Percentiles rank a stretch among this genome's conserved stretches.
Conservation (phyloP, 2,329 filamentous ascomycete genomes). For the Metarhizium guizhouense region DNA sequence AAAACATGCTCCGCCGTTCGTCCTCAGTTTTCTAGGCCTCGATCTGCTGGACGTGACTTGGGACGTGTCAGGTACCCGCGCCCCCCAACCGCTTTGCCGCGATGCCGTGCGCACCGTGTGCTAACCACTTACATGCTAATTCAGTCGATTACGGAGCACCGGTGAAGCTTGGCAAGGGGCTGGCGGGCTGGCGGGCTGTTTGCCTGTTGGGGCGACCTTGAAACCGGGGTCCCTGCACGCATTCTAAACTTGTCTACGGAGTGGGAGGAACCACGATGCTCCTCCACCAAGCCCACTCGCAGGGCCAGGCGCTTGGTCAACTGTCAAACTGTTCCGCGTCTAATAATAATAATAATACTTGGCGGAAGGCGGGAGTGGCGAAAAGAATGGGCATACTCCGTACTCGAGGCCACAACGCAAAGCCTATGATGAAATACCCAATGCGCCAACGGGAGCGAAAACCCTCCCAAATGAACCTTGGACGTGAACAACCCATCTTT, state of each 20-base stretch:
- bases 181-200: too few species aligned
- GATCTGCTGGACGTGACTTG: background rate
- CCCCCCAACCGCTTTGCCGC: background rate
- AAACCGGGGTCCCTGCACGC: background rate
- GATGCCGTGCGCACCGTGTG: constrained; percentile 1
- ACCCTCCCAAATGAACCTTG: background rate
- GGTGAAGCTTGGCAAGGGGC: background rate
- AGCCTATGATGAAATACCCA: background rate
- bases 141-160: too few species aligned
- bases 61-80: constrained; percentile 4
- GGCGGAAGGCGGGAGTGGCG: background rate
- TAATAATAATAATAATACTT: background rate
- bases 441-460: background rate
- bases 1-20: background rate
- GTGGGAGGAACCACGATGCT: too few species aligned
- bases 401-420: background rate
- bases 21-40: background rate
- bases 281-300: too few species aligned
- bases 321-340: too few species aligned
- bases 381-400: background rate
- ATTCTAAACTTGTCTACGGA: background rate
- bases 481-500: background rate
- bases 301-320: too few species aligned
- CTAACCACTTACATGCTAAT: too few species aligned
- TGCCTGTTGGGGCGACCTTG: background rate